Base-by-base conservation (phyloP, 257 asterid species). In the Solanum clarkiae region DNA sequence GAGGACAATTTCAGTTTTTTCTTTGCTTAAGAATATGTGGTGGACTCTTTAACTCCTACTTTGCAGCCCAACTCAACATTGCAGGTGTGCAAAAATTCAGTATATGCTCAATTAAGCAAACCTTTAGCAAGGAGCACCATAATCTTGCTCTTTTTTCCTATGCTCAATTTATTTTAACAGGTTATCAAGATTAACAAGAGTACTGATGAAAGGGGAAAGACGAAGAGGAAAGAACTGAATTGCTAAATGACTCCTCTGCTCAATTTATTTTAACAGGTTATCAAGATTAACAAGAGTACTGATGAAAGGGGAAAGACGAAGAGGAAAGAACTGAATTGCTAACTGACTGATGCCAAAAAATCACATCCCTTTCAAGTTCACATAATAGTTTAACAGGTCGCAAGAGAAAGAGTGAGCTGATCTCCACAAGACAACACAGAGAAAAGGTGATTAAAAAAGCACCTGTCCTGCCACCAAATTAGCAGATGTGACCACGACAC, bases 401-500 rank as follows among this genome's bases (percentile, higher is more conserved):
- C 26, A 29, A 53, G 49, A 79, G 65, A 53, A 44, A 70, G 42
- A 26, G 53, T 26, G 47, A 79, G 24, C 44, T 51, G 40, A n/a
- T 51, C 47, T 65, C 20, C 47, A 66, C 53, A 63, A 62, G 45
- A 9, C 44, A 14, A 62, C 42, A 45, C 49, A 82, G 85, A 51
- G 51, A 85, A 85, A 84, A 66, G 40, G 71, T n/a, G 82, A 82
- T 80, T 79, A 56, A 65, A 63, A 51, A 85, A 60, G 66, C 86
- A 95, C 98, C 98, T 95, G 98, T 88, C 89, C 90, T 82, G 91
- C 93, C 84, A 94, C 98, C 93, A 94, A 90, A 93, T 95, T 95
- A 74, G 98, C 98, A 42, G 98, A 95, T 44, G 98, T 91, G 87
- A 95, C 85, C 84, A 93, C 95, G 79, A 94, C 95, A 82, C 98